phyloP scores from a whole-genome alignment of 768 basidiomycete species.

The Amanita inopinata region DNA sequence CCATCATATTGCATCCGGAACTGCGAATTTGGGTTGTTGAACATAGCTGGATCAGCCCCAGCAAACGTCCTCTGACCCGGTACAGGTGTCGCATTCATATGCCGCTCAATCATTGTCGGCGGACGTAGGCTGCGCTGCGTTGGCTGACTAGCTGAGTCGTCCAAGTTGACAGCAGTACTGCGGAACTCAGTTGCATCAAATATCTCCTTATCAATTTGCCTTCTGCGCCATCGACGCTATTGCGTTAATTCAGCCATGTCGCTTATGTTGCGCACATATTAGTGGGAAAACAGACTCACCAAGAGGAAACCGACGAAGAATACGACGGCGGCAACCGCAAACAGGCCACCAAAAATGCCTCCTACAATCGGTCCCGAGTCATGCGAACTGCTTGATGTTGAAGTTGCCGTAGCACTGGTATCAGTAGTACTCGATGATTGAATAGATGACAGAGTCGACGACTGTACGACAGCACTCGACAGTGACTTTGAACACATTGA shows the following conservation, averaged over 20 bases:
- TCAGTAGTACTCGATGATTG: constrained; percentile 2
- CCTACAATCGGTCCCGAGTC: constrained; percentile 26
- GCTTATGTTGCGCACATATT: constrained; percentile 3
- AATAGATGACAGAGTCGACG: no score
- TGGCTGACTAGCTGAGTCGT: constrained; percentile 36
- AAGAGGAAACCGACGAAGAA: constrained; percentile 37
- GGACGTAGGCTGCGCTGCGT: constrained; percentile 42
- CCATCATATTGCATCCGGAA: neutral
- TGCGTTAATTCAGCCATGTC: neutral
- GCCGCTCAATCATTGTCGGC: constrained; percentile 55
- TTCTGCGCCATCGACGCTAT: constrained; percentile 35
- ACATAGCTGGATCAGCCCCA: neutral
- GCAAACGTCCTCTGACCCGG: constrained; percentile 12
- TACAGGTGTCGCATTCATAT: constrained; percentile 17
- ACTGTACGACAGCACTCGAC: no score
- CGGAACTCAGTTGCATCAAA: constrained; percentile 54
- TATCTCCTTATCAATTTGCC: constrained; percentile 25
- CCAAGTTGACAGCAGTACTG: constrained; percentile 51
- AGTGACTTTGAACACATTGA: no score
- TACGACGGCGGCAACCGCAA: constrained; percentile 29
- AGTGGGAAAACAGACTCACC: constrained; percentile 21
- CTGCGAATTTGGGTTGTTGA: neutral
- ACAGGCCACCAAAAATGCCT: constrained; percentile 37
- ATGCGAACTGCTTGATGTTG: constrained; percentile 10
- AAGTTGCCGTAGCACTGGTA: constrained; percentile 13